A percentile compares a stretch with the other conserved stretches of the same genome.
phyloP scores from a whole-genome alignment of 352 stramenopile genomes.

The Pseudoperonospora humuli region DNA sequence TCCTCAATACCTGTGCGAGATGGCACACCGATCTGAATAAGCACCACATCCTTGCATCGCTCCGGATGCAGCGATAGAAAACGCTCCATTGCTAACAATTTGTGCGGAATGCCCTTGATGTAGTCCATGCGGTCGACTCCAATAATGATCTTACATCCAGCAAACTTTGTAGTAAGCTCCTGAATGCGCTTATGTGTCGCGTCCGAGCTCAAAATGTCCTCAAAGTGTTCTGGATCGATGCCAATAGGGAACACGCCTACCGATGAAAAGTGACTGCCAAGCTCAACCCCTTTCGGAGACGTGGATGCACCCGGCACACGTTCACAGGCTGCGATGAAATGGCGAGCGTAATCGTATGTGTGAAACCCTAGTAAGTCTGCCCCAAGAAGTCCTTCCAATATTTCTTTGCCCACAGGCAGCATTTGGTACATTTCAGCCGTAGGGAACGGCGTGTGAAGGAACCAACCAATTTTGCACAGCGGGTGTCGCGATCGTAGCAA shows the following conservation, averaged over 20 bases:
- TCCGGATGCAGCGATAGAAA: constrained; percentile 80
- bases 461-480: constrained; percentile 76
- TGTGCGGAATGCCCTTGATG: constrained; percentile 86
- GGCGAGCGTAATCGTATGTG: constrained; percentile 82
- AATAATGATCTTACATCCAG: constrained; percentile 74
- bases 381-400: constrained; percentile 70
- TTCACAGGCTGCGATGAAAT: constrained; percentile 74
- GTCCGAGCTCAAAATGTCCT: constrained; percentile 41
- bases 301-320: constrained; percentile 66
- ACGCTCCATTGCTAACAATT: constrained; percentile 79
- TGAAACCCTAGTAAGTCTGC: constrained; percentile 82
- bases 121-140: constrained; percentile 84
- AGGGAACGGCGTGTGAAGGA: constrained; percentile 85
- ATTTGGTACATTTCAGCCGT: constrained; percentile 82
- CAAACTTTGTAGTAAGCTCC: constrained; percentile 56
- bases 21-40: constrained; percentile 93
- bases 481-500: constrained; percentile 68
- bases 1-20: constrained; percentile 75
- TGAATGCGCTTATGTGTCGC: constrained; percentile 47
- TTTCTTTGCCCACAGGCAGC: constrained; percentile 68
- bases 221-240: constrained; percentile 82
- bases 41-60: constrained; percentile 86
- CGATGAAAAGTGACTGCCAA: constrained; percentile 67
- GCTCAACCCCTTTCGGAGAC: constrained; percentile 76
- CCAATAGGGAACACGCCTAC: constrained; percentile 83